Conservation (phyloP, 192 early-diverging fungal species). For the Rhizophagus clarus region DNA sequence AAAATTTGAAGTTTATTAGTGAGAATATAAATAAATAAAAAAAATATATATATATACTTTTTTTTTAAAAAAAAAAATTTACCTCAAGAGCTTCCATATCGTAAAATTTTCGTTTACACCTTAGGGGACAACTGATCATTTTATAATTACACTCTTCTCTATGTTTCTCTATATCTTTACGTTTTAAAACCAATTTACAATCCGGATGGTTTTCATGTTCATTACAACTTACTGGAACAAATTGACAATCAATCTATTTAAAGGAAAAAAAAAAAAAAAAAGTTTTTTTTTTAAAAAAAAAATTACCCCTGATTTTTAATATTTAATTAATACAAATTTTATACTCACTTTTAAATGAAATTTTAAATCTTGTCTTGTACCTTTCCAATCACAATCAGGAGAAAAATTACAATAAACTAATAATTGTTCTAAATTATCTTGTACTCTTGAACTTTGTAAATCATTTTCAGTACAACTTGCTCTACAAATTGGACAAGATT, state of each 20-base stretch:
- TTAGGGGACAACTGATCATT: slow-evolving; percentile 30
- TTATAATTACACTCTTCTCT: slow-evolving; percentile 21
- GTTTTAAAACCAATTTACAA: slow-evolving; percentile 26
- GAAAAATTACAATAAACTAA: slow-evolving; percentile 22
- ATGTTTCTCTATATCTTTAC: slow-evolving; percentile 29
- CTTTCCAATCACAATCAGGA: slow-evolving; percentile 32
- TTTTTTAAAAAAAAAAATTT: not conserved
- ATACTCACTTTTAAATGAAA: slow-evolving; percentile 23
- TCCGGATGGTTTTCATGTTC: slow-evolving; percentile 37
- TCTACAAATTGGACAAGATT: slow-evolving; percentile 33
- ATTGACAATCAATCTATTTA: slow-evolving; percentile 20
- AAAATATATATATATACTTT: not conserved
- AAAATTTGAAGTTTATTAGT: not conserved
- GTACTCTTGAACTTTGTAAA: slow-evolving; percentile 6
- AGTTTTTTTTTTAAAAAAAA: not conserved
- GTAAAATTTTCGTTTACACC: slow-evolving; percentile 29
- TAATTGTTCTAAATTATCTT: slow-evolving; percentile 23
- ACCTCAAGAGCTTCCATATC: slow-evolving; percentile 11
- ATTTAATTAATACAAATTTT: no score
- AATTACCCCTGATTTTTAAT: not conserved
- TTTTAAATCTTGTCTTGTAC: slow-evolving; percentile 13
- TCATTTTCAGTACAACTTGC: slow-evolving; percentile 28
- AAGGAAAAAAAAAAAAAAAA: not conserved
- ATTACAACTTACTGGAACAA: slow-evolving; percentile 31
- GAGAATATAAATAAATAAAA: not conserved